Evolutionary conservation across 768 basidiomycete genomes (phyloP).

Genomic region (Tephrocybe sp.): DNA sequence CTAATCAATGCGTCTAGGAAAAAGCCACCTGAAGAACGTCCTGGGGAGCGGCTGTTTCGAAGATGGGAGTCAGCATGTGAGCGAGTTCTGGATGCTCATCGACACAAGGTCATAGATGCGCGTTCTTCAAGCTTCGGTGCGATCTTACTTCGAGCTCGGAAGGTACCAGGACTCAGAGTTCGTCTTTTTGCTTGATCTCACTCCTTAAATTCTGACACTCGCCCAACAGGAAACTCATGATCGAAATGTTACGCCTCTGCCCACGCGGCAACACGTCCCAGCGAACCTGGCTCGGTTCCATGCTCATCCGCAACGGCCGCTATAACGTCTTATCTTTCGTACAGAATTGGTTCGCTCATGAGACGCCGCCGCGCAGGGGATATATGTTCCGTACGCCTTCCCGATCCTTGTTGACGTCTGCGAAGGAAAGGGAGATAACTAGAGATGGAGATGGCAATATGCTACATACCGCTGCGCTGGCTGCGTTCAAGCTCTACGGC

Average conservation of each 20-base stretch:
- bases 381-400: slow-evolving; percentile 26
- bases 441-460: slow-evolving; percentile 16
- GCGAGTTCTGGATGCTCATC: slow-evolving; percentile 36
- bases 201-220: not conserved
- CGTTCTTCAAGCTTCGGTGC: slow-evolving; percentile 37
- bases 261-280: slow-evolving; percentile 40
- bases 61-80: slow-evolving; percentile 31
- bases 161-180: slow-evolving; percentile 35
- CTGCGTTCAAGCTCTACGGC: slow-evolving; percentile 40
- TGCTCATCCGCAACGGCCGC: slow-evolving; percentile 34
- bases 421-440: slow-evolving; percentile 8
- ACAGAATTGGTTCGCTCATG: slow-evolving; percentile 27
- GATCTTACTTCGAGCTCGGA: slow-evolving; percentile 31
- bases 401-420: slow-evolving; percentile 12
- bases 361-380: slow-evolving; percentile 22
- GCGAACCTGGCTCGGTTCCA: slow-evolving; percentile 36
- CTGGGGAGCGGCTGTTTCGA: slow-evolving; percentile 37
- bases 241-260: slow-evolving; percentile 44
- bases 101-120: slow-evolving; percentile 49
- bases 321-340: slow-evolving; percentile 40
- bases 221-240: slow-evolving; percentile 31
- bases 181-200: slow-evolving; percentile 11
- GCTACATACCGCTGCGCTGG: slow-evolving; percentile 40
- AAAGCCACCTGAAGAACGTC: slow-evolving; percentile 5
- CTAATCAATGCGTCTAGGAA: slow-evolving; percentile 2